Base-by-base conservation (phyloP, 208 protist genomes). In the Wallacemonas collosoma region DNA sequence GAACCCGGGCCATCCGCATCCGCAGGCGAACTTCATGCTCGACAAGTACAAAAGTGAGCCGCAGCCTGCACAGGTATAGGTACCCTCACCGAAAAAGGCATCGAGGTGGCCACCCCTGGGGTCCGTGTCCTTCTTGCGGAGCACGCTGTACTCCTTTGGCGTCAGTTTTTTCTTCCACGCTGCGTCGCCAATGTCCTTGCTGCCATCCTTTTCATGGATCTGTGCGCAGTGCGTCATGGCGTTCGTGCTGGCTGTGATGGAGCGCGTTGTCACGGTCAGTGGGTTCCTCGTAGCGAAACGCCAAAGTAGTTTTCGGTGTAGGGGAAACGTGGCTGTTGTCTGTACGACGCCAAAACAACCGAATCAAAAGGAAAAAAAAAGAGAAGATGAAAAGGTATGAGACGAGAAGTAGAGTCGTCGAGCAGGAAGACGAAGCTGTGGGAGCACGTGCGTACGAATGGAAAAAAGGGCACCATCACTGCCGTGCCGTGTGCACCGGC, bases 1-100 rank as follows among this genome's bases (percentile, higher is more conserved):
- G 72, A 96, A 97, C 0, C 85, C 91, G 0, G 93, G 93, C 93
- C 93, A 97, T 39, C 93, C 93, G 63, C 93, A 97, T 38, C 87
- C 83, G 57, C 90, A 94, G 43, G 71, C 85, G 73, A 94, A 97
- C 77, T 97, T 97, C 85, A 94, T 94, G 26, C 50, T 76, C 8
- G 90, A 92, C 15, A 77, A 88, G 78, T 96, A 97, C 14, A 97
- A 80, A n/a, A 79, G 85, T n/a, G 87, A 78, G 36, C 80, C 79
- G 65, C 93, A 97, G 8, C 61, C 93, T 2, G 86, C 89, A 63
- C 93, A 97, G 56, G 77, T 72, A 71, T 95, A 97, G 41, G 66
- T 65, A 57, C 93, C 93, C 0, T 86, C 69, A 2, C 73, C 90
- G 76, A 89, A 95, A 58, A 88, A 79, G 39, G 89, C 66, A 51